phyloP scores from a whole-genome alignment of 2,329 filamentous ascomycete species.

The Botrytis byssoidea region DNA sequence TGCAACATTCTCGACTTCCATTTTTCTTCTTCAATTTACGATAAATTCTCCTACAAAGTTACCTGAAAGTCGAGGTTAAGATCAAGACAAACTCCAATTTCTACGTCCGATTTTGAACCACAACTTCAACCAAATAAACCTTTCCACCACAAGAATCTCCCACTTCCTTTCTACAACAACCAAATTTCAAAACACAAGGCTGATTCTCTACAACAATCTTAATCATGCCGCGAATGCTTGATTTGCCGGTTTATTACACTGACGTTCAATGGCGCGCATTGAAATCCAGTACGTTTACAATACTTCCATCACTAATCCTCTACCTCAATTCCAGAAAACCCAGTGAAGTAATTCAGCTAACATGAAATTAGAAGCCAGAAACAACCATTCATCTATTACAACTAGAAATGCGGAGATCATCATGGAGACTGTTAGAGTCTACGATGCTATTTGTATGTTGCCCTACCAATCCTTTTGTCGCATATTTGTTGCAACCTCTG shows the following conservation, averaged over 20 bases:
- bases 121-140: background rate
- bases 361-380: background rate
- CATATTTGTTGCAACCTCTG: background rate
- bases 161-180: background rate
- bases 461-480: background rate
- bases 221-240: slow-evolving; percentile 1
- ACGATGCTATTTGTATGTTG: slow-evolving; percentile 9
- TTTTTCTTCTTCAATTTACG: background rate
- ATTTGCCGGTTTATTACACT: background rate
- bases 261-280: slow-evolving; percentile 12
- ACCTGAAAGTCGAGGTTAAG: background rate
- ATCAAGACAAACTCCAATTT: background rate
- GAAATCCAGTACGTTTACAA: background rate
- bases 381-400: background rate
- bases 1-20: too few relatives aligned
- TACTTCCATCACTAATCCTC: too few relatives aligned
- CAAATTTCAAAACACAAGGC: background rate
- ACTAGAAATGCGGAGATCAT: background rate
- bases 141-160: background rate
- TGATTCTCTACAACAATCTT: background rate
- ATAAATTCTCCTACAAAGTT: background rate
- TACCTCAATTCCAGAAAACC: background rate
- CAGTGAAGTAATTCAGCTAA: background rate
- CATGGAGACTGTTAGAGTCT: background rate
- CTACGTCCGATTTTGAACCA: background rate